Conservation (phyloP, 495 filamentous ascomycete species). For the Podospora conica region DNA sequence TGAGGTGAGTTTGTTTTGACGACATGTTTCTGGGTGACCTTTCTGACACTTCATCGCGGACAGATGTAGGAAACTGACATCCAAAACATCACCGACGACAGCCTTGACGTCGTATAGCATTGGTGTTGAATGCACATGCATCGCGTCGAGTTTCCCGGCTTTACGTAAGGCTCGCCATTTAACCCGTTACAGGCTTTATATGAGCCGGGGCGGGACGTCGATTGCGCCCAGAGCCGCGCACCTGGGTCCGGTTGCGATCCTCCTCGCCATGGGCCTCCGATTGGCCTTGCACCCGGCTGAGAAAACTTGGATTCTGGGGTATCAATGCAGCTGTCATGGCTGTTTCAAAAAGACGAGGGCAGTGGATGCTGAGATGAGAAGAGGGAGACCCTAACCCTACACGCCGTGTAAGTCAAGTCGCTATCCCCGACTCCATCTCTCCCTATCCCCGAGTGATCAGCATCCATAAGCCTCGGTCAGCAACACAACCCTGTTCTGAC, state of each 20-base stretch:
- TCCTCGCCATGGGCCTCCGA: neutral
- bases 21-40: neutral
- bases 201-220: neutral
- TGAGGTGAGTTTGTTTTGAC: neutral
- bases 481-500: neutral
- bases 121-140: neutral
- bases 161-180: constrained; percentile 5
- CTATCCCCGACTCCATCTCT: neutral
- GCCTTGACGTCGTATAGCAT: neutral
- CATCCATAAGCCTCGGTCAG: neutral
- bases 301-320: neutral
- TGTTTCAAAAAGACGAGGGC: neutral
- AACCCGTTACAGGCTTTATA: constrained; percentile 10
- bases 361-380: too few species aligned
- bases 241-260: neutral
- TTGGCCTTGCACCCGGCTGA: neutral
- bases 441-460: neutral
- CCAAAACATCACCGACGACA: neutral
- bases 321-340: neutral
- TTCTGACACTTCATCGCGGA: neutral
- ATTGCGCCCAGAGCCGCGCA: neutral
- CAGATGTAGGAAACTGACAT: neutral
- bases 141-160: neutral
- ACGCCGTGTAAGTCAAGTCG: neutral
- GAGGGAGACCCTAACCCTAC: neutral